Evolutionary conservation across 163 green algal genomes (phyloP).

Genomic region (Coccomyxa subellipsoidea): DNA sequence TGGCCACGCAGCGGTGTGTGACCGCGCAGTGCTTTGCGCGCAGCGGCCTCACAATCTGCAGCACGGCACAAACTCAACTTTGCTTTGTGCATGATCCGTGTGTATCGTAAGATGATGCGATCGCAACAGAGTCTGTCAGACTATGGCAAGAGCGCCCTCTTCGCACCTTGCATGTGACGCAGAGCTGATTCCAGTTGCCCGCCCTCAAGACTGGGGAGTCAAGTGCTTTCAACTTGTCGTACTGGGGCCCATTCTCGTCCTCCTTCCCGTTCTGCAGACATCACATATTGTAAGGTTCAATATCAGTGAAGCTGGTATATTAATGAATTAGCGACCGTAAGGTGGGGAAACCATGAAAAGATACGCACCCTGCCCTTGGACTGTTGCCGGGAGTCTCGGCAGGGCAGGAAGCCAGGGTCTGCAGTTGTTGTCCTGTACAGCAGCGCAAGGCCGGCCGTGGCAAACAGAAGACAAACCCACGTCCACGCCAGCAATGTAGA

Average conservation of each 20-base stretch:
- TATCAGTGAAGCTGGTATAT: no score
- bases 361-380: conserved; percentile 1
- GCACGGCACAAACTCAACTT: conserved; percentile 39
- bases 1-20: conserved; percentile 84
- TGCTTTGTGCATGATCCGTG: neutral
- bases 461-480: conserved; percentile 18
- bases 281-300: no score
- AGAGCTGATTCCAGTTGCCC: conserved; percentile 90
- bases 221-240: conserved; percentile 28
- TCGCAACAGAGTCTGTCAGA: neutral
- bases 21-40: conserved; percentile 90
- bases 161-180: conserved; percentile 45
- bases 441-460: conserved; percentile 60
- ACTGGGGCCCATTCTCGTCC: conserved; percentile 1
- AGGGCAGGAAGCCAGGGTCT: conserved; percentile 83
- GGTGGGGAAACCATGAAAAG: no score
- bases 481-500: conserved; percentile 10
- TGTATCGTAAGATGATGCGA: neutral
- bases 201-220: conserved; percentile 81
- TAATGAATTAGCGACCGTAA: no score
- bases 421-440: conserved; percentile 79
- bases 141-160: no score
- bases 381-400: neutral
- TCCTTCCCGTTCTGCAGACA: conserved; percentile 14
- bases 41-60: conserved; percentile 85